phyloP scores from a whole-genome alignment of 805 yeast genomes.

The Hanseniaspora lindneri region DNA sequence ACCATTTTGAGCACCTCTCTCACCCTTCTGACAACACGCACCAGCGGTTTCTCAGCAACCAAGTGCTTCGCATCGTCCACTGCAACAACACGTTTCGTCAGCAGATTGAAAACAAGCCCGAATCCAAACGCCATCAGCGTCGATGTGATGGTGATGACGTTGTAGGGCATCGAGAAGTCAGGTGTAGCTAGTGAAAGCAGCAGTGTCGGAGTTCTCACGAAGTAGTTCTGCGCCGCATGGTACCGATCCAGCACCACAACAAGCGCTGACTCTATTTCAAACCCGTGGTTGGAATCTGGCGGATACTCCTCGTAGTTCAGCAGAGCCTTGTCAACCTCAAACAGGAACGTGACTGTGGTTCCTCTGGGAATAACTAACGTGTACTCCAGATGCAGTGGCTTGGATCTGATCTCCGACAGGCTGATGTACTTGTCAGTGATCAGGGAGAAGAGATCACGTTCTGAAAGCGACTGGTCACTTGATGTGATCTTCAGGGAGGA shows the following conservation, averaged over 20 bases:
- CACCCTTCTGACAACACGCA: constrained; percentile 20
- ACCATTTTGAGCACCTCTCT: constrained; percentile 12
- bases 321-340: constrained; percentile 78
- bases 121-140: constrained; percentile 87
- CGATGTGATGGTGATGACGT: constrained; percentile 85
- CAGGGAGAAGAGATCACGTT: constrained; percentile 26
- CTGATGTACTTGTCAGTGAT: constrained; percentile 47
- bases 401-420: constrained; percentile 68
- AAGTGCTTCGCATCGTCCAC: constrained; percentile 51
- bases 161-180: constrained; percentile 97
- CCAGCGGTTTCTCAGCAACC: constrained; percentile 18
- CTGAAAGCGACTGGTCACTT: constrained; percentile 15
- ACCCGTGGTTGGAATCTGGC: constrained; percentile 99
- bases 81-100: constrained; percentile 62
- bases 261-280: constrained; percentile 85
- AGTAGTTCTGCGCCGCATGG: constrained; percentile 28
- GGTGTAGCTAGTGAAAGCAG: constrained; percentile 86
- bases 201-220: constrained; percentile 73
- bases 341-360: constrained; percentile 49
- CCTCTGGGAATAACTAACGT: constrained; percentile 51
- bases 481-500: constrained; percentile 40
- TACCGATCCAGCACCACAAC: constrained; percentile 41
- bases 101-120: constrained; percentile 70
- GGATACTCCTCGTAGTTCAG: constrained; percentile 84
- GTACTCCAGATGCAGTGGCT: constrained; percentile 77